Conservation (phyloP, 164 flowering plant genomes). For the Vitis vinifera region DNA sequence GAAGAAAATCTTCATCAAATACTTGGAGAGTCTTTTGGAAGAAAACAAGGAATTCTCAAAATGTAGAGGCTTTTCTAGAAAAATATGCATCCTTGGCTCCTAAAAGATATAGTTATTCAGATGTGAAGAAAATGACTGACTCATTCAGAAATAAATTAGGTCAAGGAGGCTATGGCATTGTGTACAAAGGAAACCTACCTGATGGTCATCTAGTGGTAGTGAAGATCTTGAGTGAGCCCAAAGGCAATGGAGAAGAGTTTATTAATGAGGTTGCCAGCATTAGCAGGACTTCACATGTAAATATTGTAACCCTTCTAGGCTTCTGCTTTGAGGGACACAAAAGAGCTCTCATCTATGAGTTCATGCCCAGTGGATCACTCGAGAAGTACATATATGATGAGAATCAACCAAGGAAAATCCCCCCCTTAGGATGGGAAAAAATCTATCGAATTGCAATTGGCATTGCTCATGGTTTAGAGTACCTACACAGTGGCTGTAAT, state of each 20-base stretch:
- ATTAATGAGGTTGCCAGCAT: slow-evolving; percentile 31
- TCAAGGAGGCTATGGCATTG: slow-evolving; percentile 20
- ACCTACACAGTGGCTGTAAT: slow-evolving; percentile 25
- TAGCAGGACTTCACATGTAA: slow-evolving; percentile 27
- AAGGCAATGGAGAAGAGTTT: slow-evolving; percentile 24
- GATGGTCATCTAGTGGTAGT: slow-evolving; percentile 27
- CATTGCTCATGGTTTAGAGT: slow-evolving; percentile 27
- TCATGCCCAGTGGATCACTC: slow-evolving; percentile 31
- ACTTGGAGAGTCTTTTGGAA: too few relatives aligned
- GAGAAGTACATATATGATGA: slow-evolving; percentile 17
- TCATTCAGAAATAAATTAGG: slow-evolving; percentile 16
- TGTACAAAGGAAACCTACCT: slow-evolving; percentile 21
- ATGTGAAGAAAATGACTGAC: slow-evolving; percentile 22
- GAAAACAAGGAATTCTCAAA: neutral
- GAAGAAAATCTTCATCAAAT: neutral
- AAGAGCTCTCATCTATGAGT: slow-evolving; percentile 28
- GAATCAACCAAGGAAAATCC: neutral
- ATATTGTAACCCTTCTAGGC: slow-evolving; percentile 26
- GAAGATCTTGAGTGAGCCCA: slow-evolving; percentile 18
- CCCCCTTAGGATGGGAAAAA: slow-evolving; percentile 5
- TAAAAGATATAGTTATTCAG: slow-evolving; percentile 4
- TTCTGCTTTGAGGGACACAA: slow-evolving; percentile 22
- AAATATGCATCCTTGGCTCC: slow-evolving; percentile 12
- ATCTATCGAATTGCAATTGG: slow-evolving; percentile 18
- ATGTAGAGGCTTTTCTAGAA: neutral